phyloP scores from a whole-genome alignment of 1,139 yeast species.

The Yamadazyma siamensis region DNA sequence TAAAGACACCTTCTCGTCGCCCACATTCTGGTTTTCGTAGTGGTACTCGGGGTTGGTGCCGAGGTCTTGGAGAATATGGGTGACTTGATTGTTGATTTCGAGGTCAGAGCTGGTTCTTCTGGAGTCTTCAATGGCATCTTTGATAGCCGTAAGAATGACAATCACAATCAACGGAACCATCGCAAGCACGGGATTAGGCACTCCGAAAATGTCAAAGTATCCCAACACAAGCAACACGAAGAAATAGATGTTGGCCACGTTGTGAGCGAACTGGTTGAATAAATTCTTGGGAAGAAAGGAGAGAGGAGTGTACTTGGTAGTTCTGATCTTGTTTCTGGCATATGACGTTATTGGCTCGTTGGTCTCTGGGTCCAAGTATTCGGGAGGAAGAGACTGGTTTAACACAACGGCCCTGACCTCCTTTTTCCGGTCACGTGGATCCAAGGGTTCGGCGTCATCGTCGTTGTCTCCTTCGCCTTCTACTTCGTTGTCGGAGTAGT shows the following conservation, averaged over 20 bases:
- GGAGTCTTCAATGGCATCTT: constrained; percentile 58
- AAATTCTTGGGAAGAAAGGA: constrained; percentile 54
- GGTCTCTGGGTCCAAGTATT: constrained; percentile 48
- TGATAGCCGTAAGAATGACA: constrained; percentile 51
- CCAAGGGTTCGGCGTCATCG: constrained; percentile 24
- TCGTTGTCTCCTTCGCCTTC: constrained; percentile 28
- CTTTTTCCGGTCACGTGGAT: constrained; percentile 38
- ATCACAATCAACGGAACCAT: constrained; percentile 61
- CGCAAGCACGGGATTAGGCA: constrained; percentile 51
- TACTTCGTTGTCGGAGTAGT: constrained; percentile 26
- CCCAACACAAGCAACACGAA: constrained; percentile 50
- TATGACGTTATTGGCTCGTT: constrained; percentile 31
- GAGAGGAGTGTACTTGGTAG: constrained; percentile 59
- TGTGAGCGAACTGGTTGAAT: constrained; percentile 44
- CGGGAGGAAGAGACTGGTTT: constrained; percentile 67
- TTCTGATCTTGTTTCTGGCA: constrained; percentile 55
- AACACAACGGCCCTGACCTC: constrained; percentile 58
- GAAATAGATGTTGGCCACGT: constrained; percentile 57
- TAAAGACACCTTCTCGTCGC: constrained; percentile 46
- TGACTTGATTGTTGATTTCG: constrained; percentile 50
- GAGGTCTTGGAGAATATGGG: constrained; percentile 35
- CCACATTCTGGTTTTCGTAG: constrained; percentile 41
- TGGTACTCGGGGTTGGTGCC: constrained; percentile 13
- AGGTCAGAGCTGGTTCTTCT: constrained; percentile 51
- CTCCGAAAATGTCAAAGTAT: constrained; percentile 54